Conservation (phyloP, 2,329 filamentous ascomycete species). For the Claviceps citrina region DNA sequence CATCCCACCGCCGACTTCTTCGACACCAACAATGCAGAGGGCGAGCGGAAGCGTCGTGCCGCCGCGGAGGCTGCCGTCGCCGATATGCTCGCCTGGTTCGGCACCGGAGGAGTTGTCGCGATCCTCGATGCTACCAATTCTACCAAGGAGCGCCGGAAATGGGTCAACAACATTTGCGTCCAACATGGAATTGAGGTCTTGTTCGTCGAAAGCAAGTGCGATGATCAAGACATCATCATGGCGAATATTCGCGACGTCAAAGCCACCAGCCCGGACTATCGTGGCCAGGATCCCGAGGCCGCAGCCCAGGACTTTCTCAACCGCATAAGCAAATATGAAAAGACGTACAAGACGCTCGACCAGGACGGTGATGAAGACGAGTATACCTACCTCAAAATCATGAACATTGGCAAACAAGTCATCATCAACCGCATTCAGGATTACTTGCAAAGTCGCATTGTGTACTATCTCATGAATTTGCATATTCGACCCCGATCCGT, state of each 20-base stretch:
- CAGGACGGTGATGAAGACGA: slow-evolving; percentile 63
- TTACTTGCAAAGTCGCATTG: slow-evolving; percentile 87
- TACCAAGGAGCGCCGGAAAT: slow-evolving; percentile 74
- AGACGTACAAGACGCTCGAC: slow-evolving; percentile 87
- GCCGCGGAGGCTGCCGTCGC: slow-evolving; percentile 82
- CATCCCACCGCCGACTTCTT: slow-evolving; percentile 92
- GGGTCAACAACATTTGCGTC: slow-evolving; percentile 72
- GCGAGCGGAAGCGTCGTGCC: slow-evolving; percentile 72
- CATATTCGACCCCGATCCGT: slow-evolving; percentile 94
- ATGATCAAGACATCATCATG: slow-evolving; percentile 93
- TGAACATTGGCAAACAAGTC: slow-evolving; percentile 88
- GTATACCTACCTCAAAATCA: slow-evolving; percentile 91
- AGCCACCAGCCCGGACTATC: slow-evolving; percentile 87
- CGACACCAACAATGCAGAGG: slow-evolving; percentile 76
- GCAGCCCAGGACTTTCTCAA: slow-evolving; percentile 86
- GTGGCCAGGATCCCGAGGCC: slow-evolving; percentile 80
- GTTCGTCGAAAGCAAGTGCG: slow-evolving; percentile 94
- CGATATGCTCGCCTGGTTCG: slow-evolving; percentile 93
- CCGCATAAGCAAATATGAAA: slow-evolving; percentile 92
- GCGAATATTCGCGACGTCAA: slow-evolving; percentile 96
- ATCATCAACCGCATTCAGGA: slow-evolving; percentile 97
- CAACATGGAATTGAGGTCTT: slow-evolving; percentile 72
- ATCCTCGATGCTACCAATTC: slow-evolving; percentile 96
- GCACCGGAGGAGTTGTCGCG: slow-evolving; percentile 64
- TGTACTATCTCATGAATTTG: slow-evolving; percentile 97